Evolutionary conservation across 2,329 filamentous ascomycete genomes (phyloP).

Genomic region (Trichoderma atroviride): DNA sequence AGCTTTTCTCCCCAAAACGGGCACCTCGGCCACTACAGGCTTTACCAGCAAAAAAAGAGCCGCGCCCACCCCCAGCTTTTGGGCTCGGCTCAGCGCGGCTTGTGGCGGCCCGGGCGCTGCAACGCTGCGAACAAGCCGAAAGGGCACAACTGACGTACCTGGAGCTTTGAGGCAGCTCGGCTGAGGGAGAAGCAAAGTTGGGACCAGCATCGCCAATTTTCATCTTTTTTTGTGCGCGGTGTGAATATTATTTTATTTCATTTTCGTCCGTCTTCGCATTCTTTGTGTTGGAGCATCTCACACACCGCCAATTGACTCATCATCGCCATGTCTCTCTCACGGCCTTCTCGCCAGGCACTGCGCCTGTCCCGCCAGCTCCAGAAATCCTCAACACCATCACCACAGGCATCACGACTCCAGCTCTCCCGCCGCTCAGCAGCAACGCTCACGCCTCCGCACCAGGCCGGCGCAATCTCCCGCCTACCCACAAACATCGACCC

Average conservation of each 20-base stretch:
- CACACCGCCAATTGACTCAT: not conserved
- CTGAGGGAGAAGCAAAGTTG: not conserved
- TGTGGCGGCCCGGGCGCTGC: slow-evolving; percentile 40
- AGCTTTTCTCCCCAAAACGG: not conserved
- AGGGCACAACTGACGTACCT: slow-evolving; percentile 17
- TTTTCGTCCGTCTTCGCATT: not conserved
- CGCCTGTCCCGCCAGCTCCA: slow-evolving; percentile 43
- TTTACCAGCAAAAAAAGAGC: not conserved
- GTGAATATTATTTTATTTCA: not conserved
- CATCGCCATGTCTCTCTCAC: slow-evolving; percentile 50
- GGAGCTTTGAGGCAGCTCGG: slow-evolving; percentile 16
- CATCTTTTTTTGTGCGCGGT: not conserved
- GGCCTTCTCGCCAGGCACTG: slow-evolving; percentile 51
- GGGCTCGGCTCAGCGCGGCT: slow-evolving; percentile 45
- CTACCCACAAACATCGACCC: slow-evolving; percentile 77
- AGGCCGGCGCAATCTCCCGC: slow-evolving; percentile 80
- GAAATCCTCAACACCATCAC: slow-evolving; percentile 24
- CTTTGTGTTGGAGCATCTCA: not conserved
- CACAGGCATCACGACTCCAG: not conserved
- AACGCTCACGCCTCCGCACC: slow-evolving; percentile 77
- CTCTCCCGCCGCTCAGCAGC: slow-evolving; percentile 54
- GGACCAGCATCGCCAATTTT: not conserved
- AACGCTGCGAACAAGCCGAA: slow-evolving; percentile 26
- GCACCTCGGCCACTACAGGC: slow-evolving; percentile 24
- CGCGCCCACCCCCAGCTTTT: not conserved